These are phyloP conservation scores for Mycena crocata DNA, from an alignment of 768 basidiomycete genomes.

Conservation along the genomic window DNA sequence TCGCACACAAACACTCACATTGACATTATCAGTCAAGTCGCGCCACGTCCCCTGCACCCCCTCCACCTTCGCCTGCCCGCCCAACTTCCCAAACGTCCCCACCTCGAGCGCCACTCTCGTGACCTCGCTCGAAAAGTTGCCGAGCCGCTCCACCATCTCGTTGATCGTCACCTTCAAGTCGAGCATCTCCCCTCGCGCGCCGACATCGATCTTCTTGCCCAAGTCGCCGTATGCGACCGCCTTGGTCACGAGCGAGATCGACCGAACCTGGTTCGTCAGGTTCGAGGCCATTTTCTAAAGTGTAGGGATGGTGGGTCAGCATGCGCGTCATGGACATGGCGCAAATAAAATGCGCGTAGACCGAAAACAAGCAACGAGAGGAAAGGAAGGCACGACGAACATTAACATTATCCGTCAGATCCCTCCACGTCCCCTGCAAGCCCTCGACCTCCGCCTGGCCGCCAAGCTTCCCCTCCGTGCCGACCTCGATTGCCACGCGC, in stretches of 20 bases:
- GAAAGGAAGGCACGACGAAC: constrained; percentile 60
- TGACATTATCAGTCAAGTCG: constrained; percentile 33
- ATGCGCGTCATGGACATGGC: constrained; percentile 71
- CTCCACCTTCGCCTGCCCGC: constrained; percentile 32
- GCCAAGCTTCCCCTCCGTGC: constrained; percentile 26
- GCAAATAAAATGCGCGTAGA: no score
- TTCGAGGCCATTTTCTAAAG: constrained; percentile 30
- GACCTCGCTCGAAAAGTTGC: constrained; percentile 30
- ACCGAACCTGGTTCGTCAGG: constrained; percentile 21
- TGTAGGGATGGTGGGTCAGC: constrained; percentile 5
- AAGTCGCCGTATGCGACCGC: constrained; percentile 31
- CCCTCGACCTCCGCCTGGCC: constrained; percentile 28
- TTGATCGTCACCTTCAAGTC: constrained; percentile 34
- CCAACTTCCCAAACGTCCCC: constrained; percentile 27
- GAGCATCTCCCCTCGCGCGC: constrained; percentile 31
- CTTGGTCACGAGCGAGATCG: constrained; percentile 24
- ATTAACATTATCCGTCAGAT: constrained; percentile 31
- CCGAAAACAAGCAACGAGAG: no score
- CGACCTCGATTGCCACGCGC: constrained; percentile 29
- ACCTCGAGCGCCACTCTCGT: constrained; percentile 30
- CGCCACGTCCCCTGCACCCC: constrained; percentile 34
- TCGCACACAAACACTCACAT: no score
- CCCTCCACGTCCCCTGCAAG: constrained; percentile 29
- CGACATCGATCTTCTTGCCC: constrained; percentile 29
- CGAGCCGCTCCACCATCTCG: constrained; percentile 33